Evolutionary conservation across 2,329 filamentous ascomycete genomes (phyloP).

Genomic region (Chrysosporium queenslandicum): DNA sequence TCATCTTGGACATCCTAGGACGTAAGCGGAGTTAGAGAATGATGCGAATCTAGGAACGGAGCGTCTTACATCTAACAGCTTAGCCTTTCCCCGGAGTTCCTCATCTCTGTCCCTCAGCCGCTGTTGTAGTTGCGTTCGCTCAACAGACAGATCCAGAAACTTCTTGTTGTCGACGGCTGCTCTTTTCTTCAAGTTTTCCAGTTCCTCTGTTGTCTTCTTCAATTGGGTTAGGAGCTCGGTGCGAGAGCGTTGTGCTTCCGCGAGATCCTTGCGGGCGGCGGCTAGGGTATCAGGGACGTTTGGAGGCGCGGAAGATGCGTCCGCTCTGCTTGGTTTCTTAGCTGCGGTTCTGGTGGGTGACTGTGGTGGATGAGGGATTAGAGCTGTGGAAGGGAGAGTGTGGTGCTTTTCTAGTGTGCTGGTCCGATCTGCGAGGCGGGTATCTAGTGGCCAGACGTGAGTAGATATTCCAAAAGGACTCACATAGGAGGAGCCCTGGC

Average conservation of each 20-base stretch:
- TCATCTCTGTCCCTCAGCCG: constrained; percentile 72
- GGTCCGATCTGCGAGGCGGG: constrained; percentile 57
- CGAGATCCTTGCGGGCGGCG: constrained; percentile 53
- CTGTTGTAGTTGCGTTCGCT: constrained; percentile 52
- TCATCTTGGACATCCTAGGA: constrained; percentile 80
- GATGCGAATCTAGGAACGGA: background rate
- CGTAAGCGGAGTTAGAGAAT: background rate
- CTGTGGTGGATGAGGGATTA: background rate
- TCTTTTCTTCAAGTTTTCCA: constrained; percentile 52
- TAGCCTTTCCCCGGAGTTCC: constrained; percentile 73
- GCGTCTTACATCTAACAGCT: constrained; percentile 60
- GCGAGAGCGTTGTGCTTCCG: constrained; percentile 65
- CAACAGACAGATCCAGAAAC: constrained; percentile 52
- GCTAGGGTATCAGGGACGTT: constrained; percentile 26
- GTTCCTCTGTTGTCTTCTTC: constrained; percentile 52
- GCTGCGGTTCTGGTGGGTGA: constrained; percentile 40
- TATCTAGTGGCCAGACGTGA: constrained; percentile 39
- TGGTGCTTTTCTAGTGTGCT: constrained; percentile 29
- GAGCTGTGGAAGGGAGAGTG: background rate
- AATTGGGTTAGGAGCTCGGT: constrained; percentile 57
- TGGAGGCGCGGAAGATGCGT: constrained; percentile 6
- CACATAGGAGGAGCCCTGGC: constrained; percentile 7
- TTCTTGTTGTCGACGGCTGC: constrained; percentile 50
- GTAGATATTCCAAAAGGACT: background rate
- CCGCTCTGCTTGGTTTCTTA: constrained; percentile 15